These are phyloP conservation scores for Colletotrichum spinosum DNA, from an alignment of 2,329 filamentous ascomycete genomes.

Conservation along the genomic window DNA sequence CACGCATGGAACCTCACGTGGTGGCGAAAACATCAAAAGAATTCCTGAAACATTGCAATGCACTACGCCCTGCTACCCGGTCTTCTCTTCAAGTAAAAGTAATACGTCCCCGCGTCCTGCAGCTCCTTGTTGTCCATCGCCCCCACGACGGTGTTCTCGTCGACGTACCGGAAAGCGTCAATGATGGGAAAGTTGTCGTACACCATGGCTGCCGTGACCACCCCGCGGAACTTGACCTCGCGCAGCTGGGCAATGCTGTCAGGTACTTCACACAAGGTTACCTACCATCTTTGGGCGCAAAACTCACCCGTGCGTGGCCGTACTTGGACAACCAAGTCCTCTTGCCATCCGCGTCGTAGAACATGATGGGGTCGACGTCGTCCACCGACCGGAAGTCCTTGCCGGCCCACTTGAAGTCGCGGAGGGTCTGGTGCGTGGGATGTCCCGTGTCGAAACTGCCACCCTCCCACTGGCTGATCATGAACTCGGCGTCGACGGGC, in stretches of 20 bases:
- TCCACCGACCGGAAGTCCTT: slow-evolving; percentile 44
- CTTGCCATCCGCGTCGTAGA: slow-evolving; percentile 37
- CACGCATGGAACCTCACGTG: too few species aligned
- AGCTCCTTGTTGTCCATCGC: slow-evolving; percentile 43
- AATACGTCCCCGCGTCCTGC: slow-evolving; percentile 38
- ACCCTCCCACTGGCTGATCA: slow-evolving; percentile 46
- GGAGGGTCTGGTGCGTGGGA: slow-evolving; percentile 40
- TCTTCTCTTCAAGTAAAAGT: slow-evolving; percentile 41
- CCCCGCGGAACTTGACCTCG: slow-evolving; percentile 41
- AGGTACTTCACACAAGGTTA: not conserved
- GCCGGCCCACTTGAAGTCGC: slow-evolving; percentile 45
- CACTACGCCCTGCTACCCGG: not conserved
- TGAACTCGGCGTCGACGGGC: slow-evolving; percentile 40
- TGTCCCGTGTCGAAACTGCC: slow-evolving; percentile 44
- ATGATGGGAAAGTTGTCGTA: slow-evolving; percentile 46
- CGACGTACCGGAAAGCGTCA: slow-evolving; percentile 45
- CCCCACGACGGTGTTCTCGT: slow-evolving; percentile 42
- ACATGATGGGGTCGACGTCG: slow-evolving; percentile 46
- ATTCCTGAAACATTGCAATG: too few species aligned
- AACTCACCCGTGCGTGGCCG: slow-evolving; percentile 34
- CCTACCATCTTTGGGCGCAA: not conserved
- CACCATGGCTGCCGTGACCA: slow-evolving; percentile 45
- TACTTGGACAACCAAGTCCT: slow-evolving; percentile 29
- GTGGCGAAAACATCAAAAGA: too few species aligned
- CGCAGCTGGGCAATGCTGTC: slow-evolving; percentile 36